Base-by-base conservation (phyloP, 2,329 filamentous ascomycete species). In the Fusarium pseudoanthophilum region DNA sequence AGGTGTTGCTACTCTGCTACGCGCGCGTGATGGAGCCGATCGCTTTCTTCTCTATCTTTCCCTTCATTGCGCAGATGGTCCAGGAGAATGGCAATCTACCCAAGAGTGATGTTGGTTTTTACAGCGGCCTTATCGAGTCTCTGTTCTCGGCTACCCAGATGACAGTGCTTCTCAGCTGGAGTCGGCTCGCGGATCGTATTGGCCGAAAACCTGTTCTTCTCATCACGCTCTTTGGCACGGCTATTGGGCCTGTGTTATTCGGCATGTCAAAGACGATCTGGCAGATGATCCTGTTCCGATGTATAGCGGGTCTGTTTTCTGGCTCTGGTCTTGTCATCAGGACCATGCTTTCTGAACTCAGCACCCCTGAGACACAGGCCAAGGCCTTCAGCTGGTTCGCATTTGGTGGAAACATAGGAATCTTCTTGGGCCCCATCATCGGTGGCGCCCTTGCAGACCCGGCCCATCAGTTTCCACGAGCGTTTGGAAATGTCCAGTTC, bases 1-100 rank as follows among this genome's bases (percentile, higher is more conserved):
- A 95, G 79, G 90, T 96, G 59, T 80, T 92, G 37, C 81, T 93
- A 16, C 88, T 96, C 18, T 95, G 93, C 84, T 93, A 91, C 79
- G 90, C 91, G 4, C 89, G 93, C 11, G 79, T 93, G 32, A 85
- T 93, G 49, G 93, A 95, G 78, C 93, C 93, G 2, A 87, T 95
- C 45, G 92, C 92, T n/a, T 95, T 94, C 84, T 95, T 95, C 84
- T 90, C 87, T 79, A 94, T 95, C 79, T 93, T 95, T 76, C 92
- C 93, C 2, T 95, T 93, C 82, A 88, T 96, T 81, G 93, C 91
- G 77, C 85, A 92, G 78, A 95, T 95, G 93, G 90, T 93, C 42
- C 84, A 89, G 80, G 85, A 88, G 64, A 92, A 91, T 66, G 92
- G 92, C 15, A 77, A 85, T 16, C 82, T 95, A 5, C 80, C 85